phyloP scores from a whole-genome alignment of 2,329 filamentous ascomycete species.

The Colletotrichum sp. region DNA sequence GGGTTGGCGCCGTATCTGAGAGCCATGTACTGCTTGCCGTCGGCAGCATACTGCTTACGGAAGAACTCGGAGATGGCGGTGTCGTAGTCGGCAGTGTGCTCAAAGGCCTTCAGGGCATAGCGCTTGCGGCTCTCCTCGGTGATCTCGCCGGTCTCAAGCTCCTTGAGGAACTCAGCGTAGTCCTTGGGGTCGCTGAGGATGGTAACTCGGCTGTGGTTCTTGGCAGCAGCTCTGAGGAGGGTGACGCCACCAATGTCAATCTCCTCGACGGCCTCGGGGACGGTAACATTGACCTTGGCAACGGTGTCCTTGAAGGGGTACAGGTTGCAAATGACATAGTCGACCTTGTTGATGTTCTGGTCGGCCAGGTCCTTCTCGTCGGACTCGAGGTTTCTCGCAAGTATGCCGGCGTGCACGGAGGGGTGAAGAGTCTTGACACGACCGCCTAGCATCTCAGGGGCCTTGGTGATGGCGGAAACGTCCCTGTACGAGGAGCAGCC shows the following conservation, averaged over 20 bases:
- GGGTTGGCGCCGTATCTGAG: slow-evolving; percentile 97
- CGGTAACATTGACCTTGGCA: slow-evolving; percentile 94
- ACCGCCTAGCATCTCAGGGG: slow-evolving; percentile 94
- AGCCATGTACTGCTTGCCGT: slow-evolving; percentile 81
- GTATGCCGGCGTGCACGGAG: slow-evolving; percentile 87
- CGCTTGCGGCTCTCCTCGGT: slow-evolving; percentile 83
- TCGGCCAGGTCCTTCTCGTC: slow-evolving; percentile 97
- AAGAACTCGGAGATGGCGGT: slow-evolving; percentile 95
- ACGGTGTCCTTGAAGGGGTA: slow-evolving; percentile 99
- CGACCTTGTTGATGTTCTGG: slow-evolving; percentile 93
- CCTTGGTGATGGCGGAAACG: slow-evolving; percentile 95
- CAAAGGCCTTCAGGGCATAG: slow-evolving; percentile 96
- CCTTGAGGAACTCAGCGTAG: slow-evolving; percentile 92
- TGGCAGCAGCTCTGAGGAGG: slow-evolving; percentile 92
- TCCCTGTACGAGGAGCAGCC: slow-evolving; percentile 63
- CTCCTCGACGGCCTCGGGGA: slow-evolving; percentile 96
- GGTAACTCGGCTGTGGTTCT: slow-evolving; percentile 95
- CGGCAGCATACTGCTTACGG: slow-evolving; percentile 91
- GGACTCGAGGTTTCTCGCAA: slow-evolving; percentile 90
- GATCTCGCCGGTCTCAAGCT: slow-evolving; percentile 87
- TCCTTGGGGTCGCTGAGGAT: slow-evolving; percentile 94
- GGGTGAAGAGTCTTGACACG: slow-evolving; percentile 92
- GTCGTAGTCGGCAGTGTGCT: slow-evolving; percentile 98
- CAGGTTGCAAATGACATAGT: slow-evolving; percentile 97
- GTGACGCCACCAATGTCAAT: slow-evolving; percentile 99